These are phyloP conservation scores for Encephalitozoon hellem DNA, from an alignment of 371 early-diverging fungal genomes.

Conservation along the genomic window DNA sequence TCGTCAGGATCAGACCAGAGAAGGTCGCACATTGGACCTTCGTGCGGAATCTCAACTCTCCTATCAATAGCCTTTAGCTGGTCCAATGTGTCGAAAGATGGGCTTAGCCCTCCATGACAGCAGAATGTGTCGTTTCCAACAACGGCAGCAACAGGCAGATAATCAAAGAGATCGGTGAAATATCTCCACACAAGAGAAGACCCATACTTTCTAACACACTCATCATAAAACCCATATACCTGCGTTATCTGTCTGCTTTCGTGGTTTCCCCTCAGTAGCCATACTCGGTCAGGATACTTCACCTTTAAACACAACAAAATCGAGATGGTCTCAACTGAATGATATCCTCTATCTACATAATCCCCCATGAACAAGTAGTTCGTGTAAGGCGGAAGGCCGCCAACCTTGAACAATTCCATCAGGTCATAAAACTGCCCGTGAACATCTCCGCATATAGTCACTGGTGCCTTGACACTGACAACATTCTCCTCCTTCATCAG, in stretches of 20 bases:
- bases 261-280: slow-evolving; percentile 95
- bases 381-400: slow-evolving; percentile 76
- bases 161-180: slow-evolving; percentile 95
- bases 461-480: slow-evolving; percentile 71
- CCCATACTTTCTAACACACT: slow-evolving; percentile 92
- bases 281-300: slow-evolving; percentile 82
- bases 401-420: slow-evolving; percentile 77
- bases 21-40: slow-evolving; percentile 93
- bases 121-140: slow-evolving; percentile 87
- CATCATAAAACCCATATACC: slow-evolving; percentile 98
- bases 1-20: slow-evolving; percentile 99
- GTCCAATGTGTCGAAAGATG: slow-evolving; percentile 87
- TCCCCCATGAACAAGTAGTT: slow-evolving; percentile 90
- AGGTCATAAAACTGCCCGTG: slow-evolving; percentile 93
- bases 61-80: slow-evolving; percentile 88
- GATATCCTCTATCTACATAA: slow-evolving; percentile 98
- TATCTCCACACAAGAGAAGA: slow-evolving; percentile 93
- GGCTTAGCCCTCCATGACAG: slow-evolving; percentile 96
- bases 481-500: slow-evolving; percentile 80
- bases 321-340: slow-evolving; percentile 93
- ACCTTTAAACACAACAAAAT: slow-evolving; percentile 86
- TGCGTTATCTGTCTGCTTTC: slow-evolving; percentile 95
- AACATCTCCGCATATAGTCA: slow-evolving; percentile 88
- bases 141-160: slow-evolving; percentile 85
- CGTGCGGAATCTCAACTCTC: slow-evolving; percentile 92